These are phyloP conservation scores for Marchantia paleacea DNA, from an alignment of 225 moss, liverwort and hornwort genomes.

Conservation along the genomic window DNA sequence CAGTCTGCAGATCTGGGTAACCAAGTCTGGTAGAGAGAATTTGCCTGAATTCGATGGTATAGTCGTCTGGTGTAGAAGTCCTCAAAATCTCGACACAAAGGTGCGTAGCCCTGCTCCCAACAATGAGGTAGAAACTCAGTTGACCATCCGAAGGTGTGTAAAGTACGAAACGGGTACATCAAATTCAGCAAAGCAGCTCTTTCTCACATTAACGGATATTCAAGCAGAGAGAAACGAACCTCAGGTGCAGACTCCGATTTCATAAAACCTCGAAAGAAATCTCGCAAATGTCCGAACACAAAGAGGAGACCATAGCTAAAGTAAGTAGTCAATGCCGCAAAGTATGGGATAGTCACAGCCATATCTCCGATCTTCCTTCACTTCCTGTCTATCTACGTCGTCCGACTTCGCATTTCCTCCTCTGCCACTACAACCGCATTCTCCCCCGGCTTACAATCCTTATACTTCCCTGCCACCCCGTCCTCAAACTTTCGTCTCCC, in stretches of 20 bases:
- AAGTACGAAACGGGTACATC: neutral
- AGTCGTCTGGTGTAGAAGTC: constrained; percentile 95
- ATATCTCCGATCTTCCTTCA: constrained; percentile 16
- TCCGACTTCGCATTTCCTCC: constrained; percentile 14
- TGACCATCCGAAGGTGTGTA: neutral
- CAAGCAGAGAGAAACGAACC: constrained; percentile 20
- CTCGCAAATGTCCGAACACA: constrained; percentile 76
- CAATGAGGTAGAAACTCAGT: neutral
- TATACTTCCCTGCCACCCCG: neutral
- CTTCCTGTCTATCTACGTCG: neutral
- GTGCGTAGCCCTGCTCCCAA: constrained; percentile 62
- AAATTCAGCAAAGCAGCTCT: neutral
- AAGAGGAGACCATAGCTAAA: constrained; percentile 88
- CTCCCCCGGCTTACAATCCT: neutral
- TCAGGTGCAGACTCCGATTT: constrained; percentile 40
- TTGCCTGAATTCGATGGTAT: constrained; percentile 84
- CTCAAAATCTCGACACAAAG: constrained; percentile 90
- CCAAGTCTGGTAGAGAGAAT: neutral
- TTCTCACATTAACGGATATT: neutral
- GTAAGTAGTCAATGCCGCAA: constrained; percentile 93
- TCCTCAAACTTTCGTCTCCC: neutral
- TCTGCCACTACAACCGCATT: neutral
- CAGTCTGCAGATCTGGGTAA: neutral
- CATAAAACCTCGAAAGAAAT: constrained; percentile 55
- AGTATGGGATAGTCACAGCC: constrained; percentile 88